Base-by-base conservation (phyloP, 768 basidiomycete genomes). In the Xanthoconium stramineum region DNA sequence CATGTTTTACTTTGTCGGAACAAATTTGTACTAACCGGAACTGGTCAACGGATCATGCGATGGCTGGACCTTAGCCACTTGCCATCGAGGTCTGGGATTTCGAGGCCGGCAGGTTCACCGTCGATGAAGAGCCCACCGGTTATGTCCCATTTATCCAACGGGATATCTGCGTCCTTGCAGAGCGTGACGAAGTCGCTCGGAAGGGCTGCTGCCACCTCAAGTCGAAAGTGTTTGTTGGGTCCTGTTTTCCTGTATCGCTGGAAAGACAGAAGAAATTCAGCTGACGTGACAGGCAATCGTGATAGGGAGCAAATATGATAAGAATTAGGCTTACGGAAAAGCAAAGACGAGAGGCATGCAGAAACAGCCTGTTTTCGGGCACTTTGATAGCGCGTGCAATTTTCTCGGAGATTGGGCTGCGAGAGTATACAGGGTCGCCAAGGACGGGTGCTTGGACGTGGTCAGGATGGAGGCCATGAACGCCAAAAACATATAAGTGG, bases 341-440 rank as follows among this genome's bases (percentile, higher is more conserved):
- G 2, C 83, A 81, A 33, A 86, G 53, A 46, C 81, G 77, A 5
- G 83, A 78, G 9, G 85, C 77, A 57, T 89, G 87, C 10, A 88
- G 70, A 62, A 82, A 88, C 33, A 86, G 65, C n/a, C 80, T 77
- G 55, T 80, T 74, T 32, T 73, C 59, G 1, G 78, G 79, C 3
- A 83, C 59, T 36, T 53, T 61, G 42, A 71, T 57, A 52, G 63
- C 40, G 51, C 62, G 60, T 40, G 59, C 47, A 28, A 71, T 63
- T 46, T 70, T 73, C 9, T 70, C 70, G 53, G 70, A 71, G 52
- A 55, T 72, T 53, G 33, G 61, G 55, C 48, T 78, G 6, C 63
- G 70, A 38, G 83, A 79, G 61, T 86, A 80, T 2, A 80, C 57
- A 1, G 63, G 63, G 61, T 89, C 87, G 2, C 88, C 87, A 11